Conservation (phyloP, 257 asterid genomes). For the Capsicum chinense region DNA sequence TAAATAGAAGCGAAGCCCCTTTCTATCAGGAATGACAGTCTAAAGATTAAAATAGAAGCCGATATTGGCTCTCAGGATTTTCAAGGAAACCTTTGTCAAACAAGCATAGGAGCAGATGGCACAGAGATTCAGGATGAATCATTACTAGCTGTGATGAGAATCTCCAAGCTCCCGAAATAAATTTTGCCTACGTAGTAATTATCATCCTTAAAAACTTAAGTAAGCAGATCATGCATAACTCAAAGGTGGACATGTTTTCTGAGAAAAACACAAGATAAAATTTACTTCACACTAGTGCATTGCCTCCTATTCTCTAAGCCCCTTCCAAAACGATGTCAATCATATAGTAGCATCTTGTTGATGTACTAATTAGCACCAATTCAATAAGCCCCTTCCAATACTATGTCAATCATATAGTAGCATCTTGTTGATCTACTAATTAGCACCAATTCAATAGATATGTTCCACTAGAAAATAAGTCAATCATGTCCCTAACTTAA, state of each 20-base stretch:
- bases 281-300: neutral
- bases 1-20: neutral
- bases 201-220: neutral
- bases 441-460: neutral
- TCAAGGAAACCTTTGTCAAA: neutral
- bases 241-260: neutral
- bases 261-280: neutral
- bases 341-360: neutral
- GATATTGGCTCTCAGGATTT: neutral
- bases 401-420: neutral
- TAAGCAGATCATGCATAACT: neutral
- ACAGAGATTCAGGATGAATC: neutral
- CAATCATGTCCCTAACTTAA: neutral
- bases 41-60: neutral
- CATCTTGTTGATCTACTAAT: neutral
- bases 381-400: neutral
- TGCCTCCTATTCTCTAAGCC: neutral
- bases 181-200: neutral
- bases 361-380: neutral
- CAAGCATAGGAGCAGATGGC: neutral
- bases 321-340: neutral
- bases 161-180: constrained; percentile 12
- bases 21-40: neutral
- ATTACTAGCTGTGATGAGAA: neutral
- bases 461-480: neutral